Evolutionary conservation across 345 rosid genomes (phyloP).

Genomic region (Salix koriyanagi): DNA sequence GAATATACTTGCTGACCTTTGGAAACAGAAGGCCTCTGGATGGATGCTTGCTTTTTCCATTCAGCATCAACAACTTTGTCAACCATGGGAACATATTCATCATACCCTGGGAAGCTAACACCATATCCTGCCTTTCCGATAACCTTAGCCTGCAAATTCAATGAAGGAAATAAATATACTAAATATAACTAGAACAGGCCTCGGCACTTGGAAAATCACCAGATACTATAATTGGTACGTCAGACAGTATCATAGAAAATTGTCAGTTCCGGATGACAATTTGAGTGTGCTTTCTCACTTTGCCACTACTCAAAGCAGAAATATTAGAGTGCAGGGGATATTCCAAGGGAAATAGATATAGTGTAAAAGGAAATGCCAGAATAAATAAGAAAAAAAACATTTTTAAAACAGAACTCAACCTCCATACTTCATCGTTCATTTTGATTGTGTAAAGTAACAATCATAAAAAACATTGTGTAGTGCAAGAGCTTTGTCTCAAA

Average conservation of each 20-base stretch:
- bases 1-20: slow-evolving; percentile 43
- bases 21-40: slow-evolving; percentile 40
- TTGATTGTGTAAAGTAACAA: neutral
- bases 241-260: neutral
- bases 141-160: slow-evolving; percentile 55
- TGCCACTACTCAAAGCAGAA: neutral
- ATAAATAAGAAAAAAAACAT: neutral
- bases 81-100: slow-evolving; percentile 97
- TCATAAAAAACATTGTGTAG: neutral
- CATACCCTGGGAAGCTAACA: slow-evolving; percentile 76
- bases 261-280: too few species aligned
- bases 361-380: neutral
- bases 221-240: neutral
- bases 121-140: slow-evolving; percentile 60
- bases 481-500: neutral
- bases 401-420: neutral
- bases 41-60: slow-evolving; percentile 68
- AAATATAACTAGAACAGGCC: neutral
- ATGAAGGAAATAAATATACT: neutral
- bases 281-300: neutral
- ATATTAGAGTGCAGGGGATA: neutral
- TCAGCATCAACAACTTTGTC: slow-evolving; percentile 91
- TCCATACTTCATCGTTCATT: neutral
- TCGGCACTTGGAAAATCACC: neutral
- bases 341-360: neutral